Percentiles rank a stretch among this genome's conserved stretches.
Conservation (phyloP, 2,329 filamentous ascomycete genomes). For the Venturia effusa region DNA sequence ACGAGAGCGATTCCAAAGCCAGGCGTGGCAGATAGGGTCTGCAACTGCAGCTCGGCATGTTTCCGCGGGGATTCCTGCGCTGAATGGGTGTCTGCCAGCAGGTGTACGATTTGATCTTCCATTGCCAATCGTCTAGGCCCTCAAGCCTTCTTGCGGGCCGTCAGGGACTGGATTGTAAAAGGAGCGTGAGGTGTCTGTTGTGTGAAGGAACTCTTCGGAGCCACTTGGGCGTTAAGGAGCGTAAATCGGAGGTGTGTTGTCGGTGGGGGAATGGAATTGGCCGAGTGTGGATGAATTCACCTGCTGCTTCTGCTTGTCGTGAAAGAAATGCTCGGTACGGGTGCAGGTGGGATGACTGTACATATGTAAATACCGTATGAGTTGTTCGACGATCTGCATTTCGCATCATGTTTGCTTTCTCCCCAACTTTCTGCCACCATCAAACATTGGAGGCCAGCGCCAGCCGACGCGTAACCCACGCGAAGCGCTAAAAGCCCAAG, state of each 20-base stretch:
- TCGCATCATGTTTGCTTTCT: not conserved
- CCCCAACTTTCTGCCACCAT: not conserved
- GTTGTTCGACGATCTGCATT: not conserved
- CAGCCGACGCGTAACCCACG: not conserved
- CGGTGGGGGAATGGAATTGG: not conserved
- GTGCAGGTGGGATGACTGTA: too few relatives aligned
- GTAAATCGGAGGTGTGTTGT: not conserved
- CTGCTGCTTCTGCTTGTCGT: slow-evolving; percentile 13
- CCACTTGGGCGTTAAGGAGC: not conserved
- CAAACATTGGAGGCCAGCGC: not conserved
- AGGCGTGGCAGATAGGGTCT: slow-evolving; percentile 54
- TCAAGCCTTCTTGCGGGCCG: not conserved
- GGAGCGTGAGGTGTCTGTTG: not conserved
- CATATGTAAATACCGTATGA: not conserved
- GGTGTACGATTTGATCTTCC: slow-evolving; percentile 84
- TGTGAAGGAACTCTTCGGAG: not conserved
- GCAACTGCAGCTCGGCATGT: slow-evolving; percentile 75
- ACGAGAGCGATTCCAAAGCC: slow-evolving; percentile 71
- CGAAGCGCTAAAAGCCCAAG: not conserved
- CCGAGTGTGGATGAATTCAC: not conserved
- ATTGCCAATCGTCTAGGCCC: slow-evolving; percentile 35
- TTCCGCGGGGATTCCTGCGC: slow-evolving; percentile 66
- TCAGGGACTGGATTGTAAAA: not conserved
- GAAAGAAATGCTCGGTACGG: too few relatives aligned
- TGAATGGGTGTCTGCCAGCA: slow-evolving; percentile 80